Evolutionary conservation across 257 asterid genomes (phyloP), one percentile per base, ranked within the genome.

Genomic region (Forsythia viridissima): DNA sequence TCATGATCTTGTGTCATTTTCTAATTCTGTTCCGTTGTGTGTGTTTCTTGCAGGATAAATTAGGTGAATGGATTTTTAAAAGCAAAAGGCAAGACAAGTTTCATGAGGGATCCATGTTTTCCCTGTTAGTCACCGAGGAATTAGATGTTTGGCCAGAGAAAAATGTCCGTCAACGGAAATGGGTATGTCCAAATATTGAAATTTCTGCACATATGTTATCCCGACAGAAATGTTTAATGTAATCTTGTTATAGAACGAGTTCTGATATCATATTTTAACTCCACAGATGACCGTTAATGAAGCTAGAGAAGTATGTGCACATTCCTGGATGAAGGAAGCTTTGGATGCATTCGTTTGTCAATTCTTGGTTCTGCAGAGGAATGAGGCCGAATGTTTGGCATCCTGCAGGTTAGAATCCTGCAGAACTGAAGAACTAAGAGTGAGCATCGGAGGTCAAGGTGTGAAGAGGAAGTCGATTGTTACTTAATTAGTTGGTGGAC

Each of bases 91-190:
- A 92, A 85, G 97, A 90, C 30, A 87, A 86, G 67, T 89, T 44
- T 73, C 97, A 89, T 21, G 96, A 93, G 85, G 99, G 97, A 2
- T 87, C 90, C 77, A 93, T 95, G 99, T 85, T 95, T 82, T 82
- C 99, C 73, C 75, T 95, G 76, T 75, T 82, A 68, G 98, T 95
- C 74, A 85, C 90, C 2, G 97, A 95, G 84, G 98, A 85, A 73
- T 76, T 93, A 70, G 98, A 93, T 7, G 89, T 85, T 44, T 95
- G 99, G 99, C 99, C 99, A 0, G 98, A 95, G 91, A 92, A 88
- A 82, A 85, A 82, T 74, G 91, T 89, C 73, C 97, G 99, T n/a
- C 82, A 75, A 72, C 89, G 99, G 39, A 77, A 82, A 77, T 95
- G 99, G 99, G 99, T 95, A 86, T 16, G 94, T 81, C 72, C 76